Conservation (phyloP, 179 eudicot genomes). For the Dionaea muscipula region DNA sequence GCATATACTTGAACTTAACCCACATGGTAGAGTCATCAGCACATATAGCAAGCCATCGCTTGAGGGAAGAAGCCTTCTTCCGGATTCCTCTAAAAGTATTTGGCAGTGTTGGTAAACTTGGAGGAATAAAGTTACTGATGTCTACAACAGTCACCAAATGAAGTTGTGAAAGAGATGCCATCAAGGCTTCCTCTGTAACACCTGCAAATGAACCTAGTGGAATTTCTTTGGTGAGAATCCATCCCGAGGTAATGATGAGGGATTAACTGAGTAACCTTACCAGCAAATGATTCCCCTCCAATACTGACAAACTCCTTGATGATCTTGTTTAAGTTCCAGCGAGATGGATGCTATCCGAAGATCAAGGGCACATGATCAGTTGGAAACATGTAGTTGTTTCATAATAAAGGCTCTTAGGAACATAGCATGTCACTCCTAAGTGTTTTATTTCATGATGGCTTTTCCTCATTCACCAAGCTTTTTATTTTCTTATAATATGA, state of each 20-base stretch:
- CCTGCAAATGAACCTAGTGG: slow-evolving; percentile 57
- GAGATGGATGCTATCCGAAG: slow-evolving; percentile 51
- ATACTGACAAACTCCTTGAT: slow-evolving; percentile 48
- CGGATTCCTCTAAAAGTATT: slow-evolving; percentile 76
- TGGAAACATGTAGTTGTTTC: neutral
- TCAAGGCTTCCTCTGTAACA: slow-evolving; percentile 41
- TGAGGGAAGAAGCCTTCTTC: slow-evolving; percentile 54
- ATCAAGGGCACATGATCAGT: slow-evolving; percentile 1
- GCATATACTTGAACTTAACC: slow-evolving; percentile 11
- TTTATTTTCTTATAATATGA: no score
- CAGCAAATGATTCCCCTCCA: slow-evolving; percentile 44
- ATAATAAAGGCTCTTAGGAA: neutral
- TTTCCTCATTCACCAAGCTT: no score
- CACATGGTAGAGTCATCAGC: slow-evolving; percentile 64
- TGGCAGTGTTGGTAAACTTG: slow-evolving; percentile 66
- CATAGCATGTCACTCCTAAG: no score
- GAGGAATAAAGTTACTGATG: slow-evolving; percentile 32
- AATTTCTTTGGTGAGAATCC: slow-evolving; percentile 11
- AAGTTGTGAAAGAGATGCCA: slow-evolving; percentile 43
- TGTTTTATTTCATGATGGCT: no score
- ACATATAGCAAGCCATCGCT: slow-evolving; percentile 88
- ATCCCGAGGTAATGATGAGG: neutral
- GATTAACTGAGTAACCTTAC: slow-evolving; percentile 26
- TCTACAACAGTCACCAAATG: slow-evolving; percentile 31
- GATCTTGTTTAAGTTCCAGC: slow-evolving; percentile 60